phyloP scores from a whole-genome alignment of 2,329 filamentous ascomycete genomes.

The Fusarium chuoi region DNA sequence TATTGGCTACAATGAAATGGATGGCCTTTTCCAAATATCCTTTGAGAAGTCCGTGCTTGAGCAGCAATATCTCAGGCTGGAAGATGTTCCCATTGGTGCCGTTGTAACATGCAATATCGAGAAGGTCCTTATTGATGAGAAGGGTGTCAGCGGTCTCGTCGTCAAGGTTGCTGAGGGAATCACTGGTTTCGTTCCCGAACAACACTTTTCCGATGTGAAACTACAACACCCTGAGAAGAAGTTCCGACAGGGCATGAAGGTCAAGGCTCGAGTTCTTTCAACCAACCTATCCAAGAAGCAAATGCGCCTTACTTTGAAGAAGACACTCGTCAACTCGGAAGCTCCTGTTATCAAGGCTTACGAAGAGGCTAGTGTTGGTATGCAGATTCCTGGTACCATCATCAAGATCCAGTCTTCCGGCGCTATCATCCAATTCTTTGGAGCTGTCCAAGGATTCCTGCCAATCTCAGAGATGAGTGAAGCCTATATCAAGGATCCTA shows the following conservation, averaged over 20 bases:
- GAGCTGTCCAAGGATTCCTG: conserved; percentile 82
- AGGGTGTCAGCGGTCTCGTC: conserved; percentile 83
- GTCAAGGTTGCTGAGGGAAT: conserved; percentile 88
- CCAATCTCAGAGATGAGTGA: conserved; percentile 98
- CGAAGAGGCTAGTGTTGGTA: conserved; percentile 76
- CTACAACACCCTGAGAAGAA: conserved; percentile 96
- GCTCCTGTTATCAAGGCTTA: conserved; percentile 81
- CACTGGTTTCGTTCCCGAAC: conserved; percentile 85
- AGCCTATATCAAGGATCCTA: conserved; percentile 89
- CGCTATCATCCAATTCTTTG: conserved; percentile 93
- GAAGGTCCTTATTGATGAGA: conserved; percentile 80
- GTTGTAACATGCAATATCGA: conserved; percentile 86
- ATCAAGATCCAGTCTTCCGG: conserved; percentile 82
- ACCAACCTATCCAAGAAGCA: conserved; percentile 79
- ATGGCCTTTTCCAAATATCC: conserved; percentile 86
- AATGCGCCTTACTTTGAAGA: conserved; percentile 91
- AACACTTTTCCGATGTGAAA: conserved; percentile 87
- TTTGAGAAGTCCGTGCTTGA: conserved; percentile 84
- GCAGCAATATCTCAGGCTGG: conserved; percentile 89
- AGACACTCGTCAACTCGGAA: conserved; percentile 91
- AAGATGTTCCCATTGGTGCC: conserved; percentile 86
- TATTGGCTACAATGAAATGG: conserved; percentile 86
- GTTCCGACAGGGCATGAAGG: conserved; percentile 84
- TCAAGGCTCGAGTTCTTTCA: conserved; percentile 88
- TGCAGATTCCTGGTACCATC: conserved; percentile 87